Base-by-base conservation (phyloP, 306 rosid genomes). In the Herpetospermum pedunculosum region DNA sequence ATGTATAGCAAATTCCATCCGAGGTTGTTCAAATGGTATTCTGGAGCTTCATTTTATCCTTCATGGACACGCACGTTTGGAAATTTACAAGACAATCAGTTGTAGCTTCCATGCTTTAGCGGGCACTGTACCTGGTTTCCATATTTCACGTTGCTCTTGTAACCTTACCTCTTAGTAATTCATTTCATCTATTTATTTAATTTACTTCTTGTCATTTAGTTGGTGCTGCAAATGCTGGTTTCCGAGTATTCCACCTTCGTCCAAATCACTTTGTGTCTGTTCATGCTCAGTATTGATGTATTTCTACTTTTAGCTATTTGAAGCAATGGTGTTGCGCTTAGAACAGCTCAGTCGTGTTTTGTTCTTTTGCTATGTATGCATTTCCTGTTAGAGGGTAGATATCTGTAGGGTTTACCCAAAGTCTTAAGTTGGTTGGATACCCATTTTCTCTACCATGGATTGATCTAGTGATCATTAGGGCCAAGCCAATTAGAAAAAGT, bases 41-140 rank as follows among this genome's bases (percentile, higher is more conserved):
- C 58, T n/a, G 58, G 47, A 29, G 16, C 41, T 70, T 70, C 74
- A 29, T 70, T 69, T 70, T 30, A 70, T 70, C 16, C 41, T 16
- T 46, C 23, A 9, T 47, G 41, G 21, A 70, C 58, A 70, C 41
- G 15, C 28, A 28, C 57, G 41, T 18, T 41, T 68, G 37, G 41
- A 18, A 46, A 70, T 70, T 70, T 70, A 15, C 53, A 10, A 15
- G 37, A 4, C 28, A 70, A 46, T 8, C 26, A 70, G 34, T 38
- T 65, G 34, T 19, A 46, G 74, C 28, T 47, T 12, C 34, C 32
- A 12, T 65, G 50, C 50, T 21, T 12, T 44, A 70, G 41, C 57
- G 18, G 41, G 40, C 53, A 44, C 74, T 8, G 58, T 70, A 46
- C 43, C 58, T 70, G 8, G 37, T 70, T 29, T 70, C 29, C 40